Evolutionary conservation across 2,329 filamentous ascomycete species (phyloP), one percentile per base, ranked within the genome.

Genomic region (Colletotrichum lupini): DNA sequence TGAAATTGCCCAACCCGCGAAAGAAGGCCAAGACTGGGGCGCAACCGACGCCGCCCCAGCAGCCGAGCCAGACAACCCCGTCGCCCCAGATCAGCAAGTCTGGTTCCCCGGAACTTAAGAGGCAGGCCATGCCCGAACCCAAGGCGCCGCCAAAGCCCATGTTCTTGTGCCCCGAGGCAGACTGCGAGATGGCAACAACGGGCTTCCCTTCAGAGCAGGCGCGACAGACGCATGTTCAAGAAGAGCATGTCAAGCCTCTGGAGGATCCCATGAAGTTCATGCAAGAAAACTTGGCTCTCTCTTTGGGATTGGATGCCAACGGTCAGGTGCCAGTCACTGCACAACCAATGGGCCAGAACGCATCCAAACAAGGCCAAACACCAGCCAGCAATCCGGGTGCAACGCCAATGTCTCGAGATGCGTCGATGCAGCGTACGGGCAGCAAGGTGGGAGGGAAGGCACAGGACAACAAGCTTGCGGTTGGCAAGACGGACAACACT

Each of bases 241-340:
- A 92, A 69, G 90, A 92, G 78, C 91, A 92, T 75, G 81, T 85
- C 26, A 88, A 86, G 77, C 90, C 90, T 6, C 81, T 83, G 55
- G 83, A 89, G 74, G 82, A 92, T 72, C 90, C 91, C 2, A 56
- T 85, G 68, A 87, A 87, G 75, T 92, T 87, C 77, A 81, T 84
- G 19, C 77, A 83, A 62, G 89, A 90, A 63, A 86, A 84, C 59
- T 78, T 92, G 42, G 85, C 86, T 0, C 75, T 83, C 16, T 81
- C 83, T 0, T 78, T 92, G 2, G 89, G 87, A 4, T 78, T 91
- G n/a, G 87, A 90, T 76, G 72, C 81, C 6, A 84, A 90, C 63
- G 89, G 87, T 30, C 83, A 81, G 6, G 56, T 78, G 5, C 63
- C 78, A 16, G 82, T 83, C 73, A 71, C 72, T 6, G 81, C 82